Evolutionary conservation across 2,329 filamentous ascomycete species (phyloP).

Genomic region (Nemania sp.): DNA sequence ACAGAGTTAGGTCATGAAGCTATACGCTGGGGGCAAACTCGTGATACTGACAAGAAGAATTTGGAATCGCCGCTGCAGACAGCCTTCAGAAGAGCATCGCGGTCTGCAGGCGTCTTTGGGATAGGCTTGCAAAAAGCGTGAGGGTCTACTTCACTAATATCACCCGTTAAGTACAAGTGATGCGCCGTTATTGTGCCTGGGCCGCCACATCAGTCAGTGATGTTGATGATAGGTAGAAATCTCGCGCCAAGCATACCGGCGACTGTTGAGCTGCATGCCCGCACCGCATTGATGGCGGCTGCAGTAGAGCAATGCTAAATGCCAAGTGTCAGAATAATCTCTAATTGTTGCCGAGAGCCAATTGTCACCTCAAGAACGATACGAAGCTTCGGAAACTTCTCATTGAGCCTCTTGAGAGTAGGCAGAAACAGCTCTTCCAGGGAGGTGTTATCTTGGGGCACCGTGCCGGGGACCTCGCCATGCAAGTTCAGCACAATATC

Average conservation of each 20-base stretch:
- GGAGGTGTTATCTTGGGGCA: slow-evolving; percentile 51
- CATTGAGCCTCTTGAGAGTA: slow-evolving; percentile 72
- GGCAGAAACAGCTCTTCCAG: slow-evolving; percentile 71
- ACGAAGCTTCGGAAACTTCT: slow-evolving; percentile 71
- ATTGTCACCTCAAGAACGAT: slow-evolving; percentile 48
- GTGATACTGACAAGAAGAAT: slow-evolving; percentile 54
- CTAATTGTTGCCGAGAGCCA: background rate
- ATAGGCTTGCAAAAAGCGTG: slow-evolving; percentile 79
- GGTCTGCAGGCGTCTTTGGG: slow-evolving; percentile 70
- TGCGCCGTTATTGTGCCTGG: slow-evolving; percentile 80
- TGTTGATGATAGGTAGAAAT: background rate
- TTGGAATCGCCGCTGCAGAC: slow-evolving; percentile 50
- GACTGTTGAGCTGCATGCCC: slow-evolving; percentile 75
- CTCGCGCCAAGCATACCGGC: slow-evolving; percentile 47
- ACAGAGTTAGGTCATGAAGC: slow-evolving; percentile 12
- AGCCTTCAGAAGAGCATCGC: slow-evolving; percentile 55
- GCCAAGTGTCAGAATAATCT: background rate
- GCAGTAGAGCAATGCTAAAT: slow-evolving; percentile 88
- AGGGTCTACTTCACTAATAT: slow-evolving; percentile 65
- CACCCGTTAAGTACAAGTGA: slow-evolving; percentile 78
- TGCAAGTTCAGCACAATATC: slow-evolving; percentile 90
- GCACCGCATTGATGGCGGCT: slow-evolving; percentile 77
- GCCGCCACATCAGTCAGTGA: background rate
- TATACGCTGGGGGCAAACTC: background rate
- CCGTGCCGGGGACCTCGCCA: slow-evolving; percentile 69